Percentiles rank a stretch among this genome's conserved stretches.
Conservation (phyloP, 2,329 filamentous ascomycete genomes). For the Cytospora mali region DNA sequence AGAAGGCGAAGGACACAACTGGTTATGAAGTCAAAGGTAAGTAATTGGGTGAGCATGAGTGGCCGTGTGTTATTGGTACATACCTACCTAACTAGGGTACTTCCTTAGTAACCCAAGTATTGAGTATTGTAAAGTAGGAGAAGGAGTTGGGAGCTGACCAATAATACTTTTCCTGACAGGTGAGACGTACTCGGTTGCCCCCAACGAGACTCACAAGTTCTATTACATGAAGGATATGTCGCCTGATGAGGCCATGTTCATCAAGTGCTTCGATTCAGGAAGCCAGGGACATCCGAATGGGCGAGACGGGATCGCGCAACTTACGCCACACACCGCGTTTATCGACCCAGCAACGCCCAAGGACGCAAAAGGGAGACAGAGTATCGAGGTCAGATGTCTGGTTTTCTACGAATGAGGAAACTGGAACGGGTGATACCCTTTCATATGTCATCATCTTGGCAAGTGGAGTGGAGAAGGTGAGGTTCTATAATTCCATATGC, state of each 20-base stretch:
- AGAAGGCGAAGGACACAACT: constrained; percentile 49
- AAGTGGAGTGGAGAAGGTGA: background rate
- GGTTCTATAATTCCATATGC: background rate
- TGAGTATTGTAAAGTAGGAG: background rate
- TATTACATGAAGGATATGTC: constrained; percentile 70
- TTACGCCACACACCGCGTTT: constrained; percentile 58
- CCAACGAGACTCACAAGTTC: constrained; percentile 61
- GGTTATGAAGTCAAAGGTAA: constrained; percentile 59
- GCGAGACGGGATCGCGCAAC: constrained; percentile 46
- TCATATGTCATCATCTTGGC: background rate
- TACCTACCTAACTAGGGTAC: too few species aligned
- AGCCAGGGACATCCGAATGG: constrained; percentile 41
- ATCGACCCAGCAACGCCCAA: constrained; percentile 55
- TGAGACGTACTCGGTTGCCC: constrained; percentile 63
- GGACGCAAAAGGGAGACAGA: constrained; percentile 53
- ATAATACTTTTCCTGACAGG: constrained; percentile 39
- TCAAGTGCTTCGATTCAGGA: constrained; percentile 58
- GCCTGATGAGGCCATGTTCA: constrained; percentile 49
- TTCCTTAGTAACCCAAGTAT: too few species aligned
- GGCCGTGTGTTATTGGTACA: too few species aligned
- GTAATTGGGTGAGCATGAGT: constrained; percentile 1
- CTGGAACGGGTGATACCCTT: background rate
- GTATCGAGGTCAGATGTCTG: constrained; percentile 66
- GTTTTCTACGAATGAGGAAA: constrained; percentile 57
- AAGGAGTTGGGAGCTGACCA: background rate